Percentiles rank a stretch among this genome's conserved stretches.
Conservation (phyloP, 2,329 filamentous ascomycete genomes). For the Botrytis porri region DNA sequence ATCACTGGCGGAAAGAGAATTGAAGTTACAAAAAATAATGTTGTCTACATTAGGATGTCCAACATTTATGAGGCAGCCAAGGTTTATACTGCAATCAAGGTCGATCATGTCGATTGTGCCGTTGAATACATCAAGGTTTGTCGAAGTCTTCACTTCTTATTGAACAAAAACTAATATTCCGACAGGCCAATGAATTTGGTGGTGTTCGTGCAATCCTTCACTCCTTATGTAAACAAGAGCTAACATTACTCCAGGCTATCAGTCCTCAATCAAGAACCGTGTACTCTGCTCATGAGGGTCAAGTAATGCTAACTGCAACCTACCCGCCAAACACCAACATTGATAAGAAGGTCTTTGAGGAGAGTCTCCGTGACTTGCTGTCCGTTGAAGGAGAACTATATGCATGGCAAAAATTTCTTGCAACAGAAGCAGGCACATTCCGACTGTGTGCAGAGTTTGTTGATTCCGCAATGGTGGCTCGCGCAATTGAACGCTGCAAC, state of each 20-base stretch:
- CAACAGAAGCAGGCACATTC: conserved; percentile 44
- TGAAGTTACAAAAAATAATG: conserved; percentile 23
- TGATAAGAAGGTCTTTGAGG: conserved; percentile 39
- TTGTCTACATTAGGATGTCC: conserved; percentile 27
- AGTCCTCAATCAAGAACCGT: conserved; percentile 24
- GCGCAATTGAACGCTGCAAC: conserved; percentile 44
- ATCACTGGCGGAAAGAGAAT: conserved; percentile 22
- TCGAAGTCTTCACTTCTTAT: background rate
- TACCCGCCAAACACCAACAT: conserved; percentile 29
- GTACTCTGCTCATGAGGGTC: conserved; percentile 51
- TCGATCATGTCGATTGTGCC: conserved; percentile 25
- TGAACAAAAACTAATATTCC: conserved; percentile 26
- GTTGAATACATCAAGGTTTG: conserved; percentile 34
- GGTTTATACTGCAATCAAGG: conserved; percentile 29
- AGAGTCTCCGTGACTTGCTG: conserved; percentile 44
- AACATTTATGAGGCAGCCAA: conserved; percentile 31
- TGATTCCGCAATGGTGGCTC: conserved; percentile 46
- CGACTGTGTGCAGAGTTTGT: conserved; percentile 53
- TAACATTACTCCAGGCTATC: conserved; percentile 35
- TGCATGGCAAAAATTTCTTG: conserved; percentile 46
- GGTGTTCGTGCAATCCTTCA: conserved; percentile 22
- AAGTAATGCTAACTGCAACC: conserved; percentile 51
- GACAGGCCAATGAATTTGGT: conserved; percentile 29
- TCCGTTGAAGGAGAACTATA: conserved; percentile 51
- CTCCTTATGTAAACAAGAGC: background rate